Evolutionary conservation across 2,329 filamentous ascomycete species (phyloP), one percentile per base, ranked within the genome.

Genomic region (Aschersonia sp.): DNA sequence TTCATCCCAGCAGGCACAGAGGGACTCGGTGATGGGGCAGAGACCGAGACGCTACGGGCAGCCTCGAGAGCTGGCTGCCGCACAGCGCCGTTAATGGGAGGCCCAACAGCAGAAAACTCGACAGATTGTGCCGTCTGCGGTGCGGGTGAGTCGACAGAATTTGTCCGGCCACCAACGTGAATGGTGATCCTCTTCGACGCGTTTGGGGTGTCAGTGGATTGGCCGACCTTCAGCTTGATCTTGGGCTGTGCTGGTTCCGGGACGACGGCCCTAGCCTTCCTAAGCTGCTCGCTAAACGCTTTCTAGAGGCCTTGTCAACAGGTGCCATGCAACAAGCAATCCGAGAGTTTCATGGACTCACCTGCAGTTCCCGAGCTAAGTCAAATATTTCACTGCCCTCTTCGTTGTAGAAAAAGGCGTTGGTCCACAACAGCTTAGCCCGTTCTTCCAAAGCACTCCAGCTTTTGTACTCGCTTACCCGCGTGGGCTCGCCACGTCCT

Each of bases 371-470:
- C 45, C 81, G 77, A 1, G 87, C 87, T 51, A 92, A 70, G 29
- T 77, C 71, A 53, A 81, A 87, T 46, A 95, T 89, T 12, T 87
- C 83, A 58, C 89, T 95, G 4, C 83, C 85, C 59, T 95, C 88
- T 62, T 95, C 87, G 55, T 96, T 96, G 69, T 90, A 96, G 50
- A 83, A 83, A 57, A 81, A 84, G 0, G 88, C 87, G 63, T 96
- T 96, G 45, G 75, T 76, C 89, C 89, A 96, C 42, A 96, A 80
- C 46, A 86, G 73, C 56, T 81, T 85, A 10, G 86, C 74, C 57
- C 85, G 85, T 47, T 88, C 81, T 60, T 87, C 87, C 54, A 95
- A 87, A 1, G 80, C 75, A 49, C 80, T 75, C 89, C 89, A 96
- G 46, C 71, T 84, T 61, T 87, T 89, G 64, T 88, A 87, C 44